phyloP scores from a whole-genome alignment of 2,329 filamentous ascomycete genomes.

The Fonsecaea erecta region DNA sequence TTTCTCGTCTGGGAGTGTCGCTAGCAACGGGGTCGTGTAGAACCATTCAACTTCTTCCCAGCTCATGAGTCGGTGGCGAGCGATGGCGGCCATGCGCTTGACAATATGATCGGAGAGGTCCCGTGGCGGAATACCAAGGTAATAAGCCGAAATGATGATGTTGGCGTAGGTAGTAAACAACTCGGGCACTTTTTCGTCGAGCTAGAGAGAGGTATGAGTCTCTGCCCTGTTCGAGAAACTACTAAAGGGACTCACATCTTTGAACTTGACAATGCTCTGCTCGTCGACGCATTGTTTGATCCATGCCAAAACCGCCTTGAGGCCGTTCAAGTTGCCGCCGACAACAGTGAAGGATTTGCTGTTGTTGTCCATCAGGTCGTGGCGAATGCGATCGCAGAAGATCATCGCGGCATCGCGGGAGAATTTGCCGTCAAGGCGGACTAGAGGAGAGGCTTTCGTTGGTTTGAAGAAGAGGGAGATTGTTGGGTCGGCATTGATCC shows the following conservation, averaged over 20 bases:
- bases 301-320: slow-evolving; percentile 29
- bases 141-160: slow-evolving; percentile 25
- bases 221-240: neutral
- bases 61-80: slow-evolving; percentile 28
- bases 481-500: slow-evolving; percentile 27
- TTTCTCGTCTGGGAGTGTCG: slow-evolving; percentile 16
- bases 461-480: slow-evolving; percentile 32
- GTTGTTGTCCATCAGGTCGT: slow-evolving; percentile 29
- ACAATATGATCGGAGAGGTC: slow-evolving; percentile 28
- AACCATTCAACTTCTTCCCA: slow-evolving; percentile 34
- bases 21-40: slow-evolving; percentile 21
- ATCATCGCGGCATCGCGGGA: slow-evolving; percentile 32
- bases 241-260: slow-evolving; percentile 16
- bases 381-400: slow-evolving; percentile 33
- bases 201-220: slow-evolving; percentile 5
- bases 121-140: slow-evolving; percentile 29
- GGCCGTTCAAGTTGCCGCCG: slow-evolving; percentile 23
- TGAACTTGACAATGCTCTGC: slow-evolving; percentile 27
- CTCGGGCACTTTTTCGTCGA: slow-evolving; percentile 22
- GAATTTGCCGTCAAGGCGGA: slow-evolving; percentile 27
- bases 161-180: slow-evolving; percentile 29
- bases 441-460: slow-evolving; percentile 14
- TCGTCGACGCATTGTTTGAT: slow-evolving; percentile 28
- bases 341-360: slow-evolving; percentile 33
- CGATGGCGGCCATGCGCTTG: slow-evolving; percentile 29